Percentiles rank a stretch among this genome's conserved stretches.
These are phyloP conservation scores for Dactylellina sp. DNA, from an alignment of 2,329 filamentous ascomycete genomes.

Conservation along the genomic window DNA sequence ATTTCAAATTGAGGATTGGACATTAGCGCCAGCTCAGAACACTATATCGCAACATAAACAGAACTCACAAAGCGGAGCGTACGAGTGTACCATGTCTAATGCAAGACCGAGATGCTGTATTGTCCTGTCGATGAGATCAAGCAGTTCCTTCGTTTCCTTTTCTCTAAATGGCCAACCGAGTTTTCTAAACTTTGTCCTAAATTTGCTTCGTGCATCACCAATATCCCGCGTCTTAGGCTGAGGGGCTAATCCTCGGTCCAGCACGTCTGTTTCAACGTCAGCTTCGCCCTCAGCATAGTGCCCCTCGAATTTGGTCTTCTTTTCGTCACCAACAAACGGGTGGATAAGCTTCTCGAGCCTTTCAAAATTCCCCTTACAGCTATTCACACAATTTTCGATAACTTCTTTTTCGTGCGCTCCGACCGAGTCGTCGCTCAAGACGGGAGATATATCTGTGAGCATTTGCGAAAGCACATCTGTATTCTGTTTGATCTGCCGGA, in stretches of 20 bases:
- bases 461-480: slow-evolving; percentile 50
- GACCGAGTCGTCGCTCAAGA: slow-evolving; percentile 38
- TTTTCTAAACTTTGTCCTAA: slow-evolving; percentile 26
- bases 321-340: slow-evolving; percentile 26
- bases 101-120: slow-evolving; percentile 52
- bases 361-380: slow-evolving; percentile 46
- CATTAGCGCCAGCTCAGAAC: slow-evolving; percentile 6
- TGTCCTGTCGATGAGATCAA: slow-evolving; percentile 42
- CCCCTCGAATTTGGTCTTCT: not conserved
- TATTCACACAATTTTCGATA: slow-evolving; percentile 40
- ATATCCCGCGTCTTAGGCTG: slow-evolving; percentile 1
- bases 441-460: slow-evolving; percentile 40
- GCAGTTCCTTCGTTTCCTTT: slow-evolving; percentile 46
- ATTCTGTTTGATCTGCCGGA: slow-evolving; percentile 38
- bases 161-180: slow-evolving; percentile 48
- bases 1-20: not conserved
- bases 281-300: not conserved
- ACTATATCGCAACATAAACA: slow-evolving; percentile 15
- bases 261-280: not conserved
- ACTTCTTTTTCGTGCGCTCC: slow-evolving; percentile 44
- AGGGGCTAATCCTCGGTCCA: not conserved
- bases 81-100: slow-evolving; percentile 55
- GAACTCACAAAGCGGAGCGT: slow-evolving; percentile 55
- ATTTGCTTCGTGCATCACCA: slow-evolving; percentile 24
- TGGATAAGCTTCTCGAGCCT: slow-evolving; percentile 41